Evolutionary conservation across 345 rosid genomes (phyloP), one percentile per base, ranked within the genome.

Genomic region (Eucalyptus fibrosa): DNA sequence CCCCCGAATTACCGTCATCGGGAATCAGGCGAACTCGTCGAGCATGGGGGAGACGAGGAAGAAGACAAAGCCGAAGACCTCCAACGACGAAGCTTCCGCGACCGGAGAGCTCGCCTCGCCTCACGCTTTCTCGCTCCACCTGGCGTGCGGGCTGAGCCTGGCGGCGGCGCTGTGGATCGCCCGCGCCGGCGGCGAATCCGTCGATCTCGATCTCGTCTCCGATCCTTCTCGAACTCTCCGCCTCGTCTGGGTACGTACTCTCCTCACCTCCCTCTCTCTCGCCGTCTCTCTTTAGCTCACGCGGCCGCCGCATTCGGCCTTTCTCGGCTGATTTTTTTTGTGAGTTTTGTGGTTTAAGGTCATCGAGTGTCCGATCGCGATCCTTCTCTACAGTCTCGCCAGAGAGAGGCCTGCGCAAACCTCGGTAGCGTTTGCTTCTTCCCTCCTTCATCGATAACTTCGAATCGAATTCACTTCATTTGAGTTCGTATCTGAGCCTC

Each of bases 141-240:
- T 94, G 83, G 89, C 92, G 44, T 94, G 93, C 89, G 96, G 92
- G 24, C 77, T 94, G 26, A 93, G 89, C 86, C 87, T 96, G 88
- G 94, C 89, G 23, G 34, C 90, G 28, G 95, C 97, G 82, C 90
- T 92, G 51, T 93, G 94, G 95, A 93, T 94, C 59, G 93, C 93
- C 37, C 92, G 92, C 87, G 87, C 88, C 87, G 90, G 90, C 87
- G 90, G 90, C 56, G 94, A 90, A 90, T 94, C 92, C 87, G 90
- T 92, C 91, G 91, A 92, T 92, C 96, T 92, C 91, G 91, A 92
- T 92, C 96, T 96, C 85, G 89, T 96, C 88, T 95, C 97, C 72
- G 90, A 95, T 91, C 94, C 99, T 86, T 69, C 92, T 67, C 91
- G 37, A 65, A 95, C 98, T 85, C 95, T 96, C 86, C 91, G 91